These are phyloP conservation scores for Talaromyces funiculosus DNA, from an alignment of 2,329 filamentous ascomycete genomes.

Conservation along the genomic window DNA sequence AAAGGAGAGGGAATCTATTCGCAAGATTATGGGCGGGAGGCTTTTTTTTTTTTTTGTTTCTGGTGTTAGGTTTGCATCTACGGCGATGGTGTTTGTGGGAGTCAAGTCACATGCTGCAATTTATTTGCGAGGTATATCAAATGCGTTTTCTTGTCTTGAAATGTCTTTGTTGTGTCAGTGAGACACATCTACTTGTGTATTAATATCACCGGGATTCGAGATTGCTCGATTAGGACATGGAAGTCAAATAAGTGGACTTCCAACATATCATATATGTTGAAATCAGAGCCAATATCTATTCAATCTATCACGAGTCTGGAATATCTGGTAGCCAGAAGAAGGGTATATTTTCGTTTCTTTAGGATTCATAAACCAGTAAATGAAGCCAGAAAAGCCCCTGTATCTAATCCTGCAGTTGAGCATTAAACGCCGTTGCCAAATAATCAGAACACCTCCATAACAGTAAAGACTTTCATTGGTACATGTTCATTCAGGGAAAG, in stretches of 20 bases:
- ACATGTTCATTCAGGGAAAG: not conserved
- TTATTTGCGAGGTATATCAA: not conserved
- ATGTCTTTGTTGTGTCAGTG: not conserved
- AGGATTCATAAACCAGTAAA: not conserved
- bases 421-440: slow-evolving; percentile 1
- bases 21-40: not conserved
- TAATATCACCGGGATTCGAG: not conserved
- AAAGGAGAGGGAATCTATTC: slow-evolving; percentile 6
- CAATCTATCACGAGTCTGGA: not conserved
- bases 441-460: not conserved
- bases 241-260: not conserved
- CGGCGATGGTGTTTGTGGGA: slow-evolving; percentile 9
- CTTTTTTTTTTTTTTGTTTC: not conserved
- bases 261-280: not conserved
- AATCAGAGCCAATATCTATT: not conserved
- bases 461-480: not conserved
- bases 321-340: not conserved
- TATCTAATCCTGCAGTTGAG: no score
- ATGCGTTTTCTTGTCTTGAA: not conserved
- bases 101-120: not conserved
- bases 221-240: not conserved
- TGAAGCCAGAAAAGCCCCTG: no score
- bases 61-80: not conserved
- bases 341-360: not conserved
- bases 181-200: not conserved